A percentile compares a stretch with the other conserved stretches of the same genome.
These are phyloP conservation scores for Talaromyces thailandensis DNA, from an alignment of 495 filamentous ascomycete genomes.

Conservation along the genomic window DNA sequence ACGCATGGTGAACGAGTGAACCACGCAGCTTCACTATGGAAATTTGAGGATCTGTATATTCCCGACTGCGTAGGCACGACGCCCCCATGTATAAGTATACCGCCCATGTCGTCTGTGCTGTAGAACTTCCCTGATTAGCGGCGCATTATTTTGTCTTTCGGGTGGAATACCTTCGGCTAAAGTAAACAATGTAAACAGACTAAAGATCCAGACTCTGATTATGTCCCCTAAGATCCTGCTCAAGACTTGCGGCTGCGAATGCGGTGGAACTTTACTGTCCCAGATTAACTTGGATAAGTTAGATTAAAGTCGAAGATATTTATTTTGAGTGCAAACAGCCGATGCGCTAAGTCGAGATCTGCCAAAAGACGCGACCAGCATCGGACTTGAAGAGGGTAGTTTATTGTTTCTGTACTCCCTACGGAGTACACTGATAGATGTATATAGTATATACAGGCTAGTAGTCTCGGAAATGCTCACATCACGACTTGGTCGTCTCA, in stretches of 20 bases:
- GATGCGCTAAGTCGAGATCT: no score
- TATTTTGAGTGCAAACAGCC: no score
- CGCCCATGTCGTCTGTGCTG: neutral
- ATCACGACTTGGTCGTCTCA: constrained; percentile 6
- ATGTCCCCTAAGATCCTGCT: no score
- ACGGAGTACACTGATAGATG: neutral
- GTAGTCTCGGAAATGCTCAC: neutral
- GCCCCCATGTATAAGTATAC: no score
- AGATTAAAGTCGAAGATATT: neutral
- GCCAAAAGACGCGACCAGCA: neutral
- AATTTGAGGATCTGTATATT: no score
- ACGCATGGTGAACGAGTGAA: neutral
- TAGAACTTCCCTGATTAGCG: neutral
- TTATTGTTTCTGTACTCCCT: no score
- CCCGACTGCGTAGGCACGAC: no score
- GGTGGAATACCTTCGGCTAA: neutral
- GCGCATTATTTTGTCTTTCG: neutral
- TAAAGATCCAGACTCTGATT: no score
- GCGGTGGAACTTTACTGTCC: neutral
- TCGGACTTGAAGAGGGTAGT: no score
- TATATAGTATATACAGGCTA: neutral
- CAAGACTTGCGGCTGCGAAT: neutral
- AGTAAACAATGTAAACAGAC: neutral
- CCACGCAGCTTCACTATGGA: neutral
- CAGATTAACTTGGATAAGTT: neutral